phyloP scores from a whole-genome alignment of 2,329 filamentous ascomycete species.

The Hymenoscyphus repandus region DNA sequence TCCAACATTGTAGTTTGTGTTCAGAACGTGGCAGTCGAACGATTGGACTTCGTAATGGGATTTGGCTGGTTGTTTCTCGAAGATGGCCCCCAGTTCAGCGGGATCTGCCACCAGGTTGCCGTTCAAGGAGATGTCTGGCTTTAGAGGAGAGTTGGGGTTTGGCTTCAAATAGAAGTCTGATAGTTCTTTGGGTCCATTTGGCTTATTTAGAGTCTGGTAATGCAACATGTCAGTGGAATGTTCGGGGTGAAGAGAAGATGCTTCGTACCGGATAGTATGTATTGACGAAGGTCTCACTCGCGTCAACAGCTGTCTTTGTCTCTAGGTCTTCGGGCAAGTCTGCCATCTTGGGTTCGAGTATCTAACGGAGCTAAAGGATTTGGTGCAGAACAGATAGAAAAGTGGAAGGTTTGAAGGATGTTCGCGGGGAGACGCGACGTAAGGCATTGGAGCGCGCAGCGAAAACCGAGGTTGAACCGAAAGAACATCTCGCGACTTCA shows the following conservation, averaged over 20 bases:
- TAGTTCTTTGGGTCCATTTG: slow-evolving; percentile 44
- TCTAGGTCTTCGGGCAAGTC: slow-evolving; percentile 43
- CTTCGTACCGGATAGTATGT: background rate
- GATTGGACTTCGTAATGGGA: slow-evolving; percentile 68
- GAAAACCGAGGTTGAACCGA: slow-evolving; percentile 1
- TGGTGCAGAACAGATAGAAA: background rate
- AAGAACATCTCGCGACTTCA: background rate
- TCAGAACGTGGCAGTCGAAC: slow-evolving; percentile 73
- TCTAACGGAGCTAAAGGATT: background rate
- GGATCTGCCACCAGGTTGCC: slow-evolving; percentile 61
- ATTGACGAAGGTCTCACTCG: slow-evolving; percentile 20
- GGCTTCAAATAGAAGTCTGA: slow-evolving; percentile 65
- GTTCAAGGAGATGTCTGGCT: slow-evolving; percentile 73
- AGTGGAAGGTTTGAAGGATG: background rate
- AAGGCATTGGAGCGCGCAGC: too few relatives aligned
- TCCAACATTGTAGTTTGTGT: slow-evolving; percentile 56
- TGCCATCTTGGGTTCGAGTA: slow-evolving; percentile 25
- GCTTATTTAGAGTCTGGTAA: slow-evolving; percentile 66
- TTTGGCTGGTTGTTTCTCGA: slow-evolving; percentile 56
- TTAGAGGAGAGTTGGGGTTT: slow-evolving; percentile 46
- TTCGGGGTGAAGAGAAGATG: too few relatives aligned
- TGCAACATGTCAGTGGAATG: slow-evolving; percentile 63
- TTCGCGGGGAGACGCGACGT: slow-evolving; percentile 2
- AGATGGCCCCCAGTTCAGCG: slow-evolving; percentile 61
- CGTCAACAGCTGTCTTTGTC: slow-evolving; percentile 33